A percentile compares a stretch with the other conserved stretches of the same genome.
phyloP scores from a whole-genome alignment of 768 basidiomycete genomes.

The Russula abietina region DNA sequence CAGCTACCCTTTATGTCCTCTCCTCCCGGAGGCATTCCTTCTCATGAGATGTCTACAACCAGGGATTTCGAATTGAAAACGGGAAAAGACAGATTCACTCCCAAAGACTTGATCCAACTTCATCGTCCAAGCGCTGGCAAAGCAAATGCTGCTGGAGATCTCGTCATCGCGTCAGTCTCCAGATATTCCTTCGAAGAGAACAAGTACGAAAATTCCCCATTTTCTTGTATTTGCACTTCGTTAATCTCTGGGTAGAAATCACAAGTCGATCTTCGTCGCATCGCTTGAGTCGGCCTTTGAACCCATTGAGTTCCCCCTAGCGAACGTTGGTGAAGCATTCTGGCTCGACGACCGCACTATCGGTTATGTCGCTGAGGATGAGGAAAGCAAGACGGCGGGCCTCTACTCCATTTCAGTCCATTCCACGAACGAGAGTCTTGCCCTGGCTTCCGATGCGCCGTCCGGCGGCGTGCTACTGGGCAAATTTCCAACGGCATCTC shows the following conservation, averaged over 20 bases:
- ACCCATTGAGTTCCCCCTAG: slow-evolving; percentile 54
- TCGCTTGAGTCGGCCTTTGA: slow-evolving; percentile 47
- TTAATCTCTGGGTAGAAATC: slow-evolving; percentile 43
- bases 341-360: slow-evolving; percentile 73
- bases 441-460: slow-evolving; percentile 31
- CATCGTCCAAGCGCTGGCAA: slow-evolving; percentile 59
- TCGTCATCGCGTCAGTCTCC: slow-evolving; percentile 60
- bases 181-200: slow-evolving; percentile 69
- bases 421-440: slow-evolving; percentile 36
- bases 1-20: slow-evolving; percentile 42
- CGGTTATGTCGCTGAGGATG: slow-evolving; percentile 56
- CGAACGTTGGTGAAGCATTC: slow-evolving; percentile 67
- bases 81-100: slow-evolving; percentile 56
- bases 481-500: slow-evolving; percentile 60
- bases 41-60: slow-evolving; percentile 24
- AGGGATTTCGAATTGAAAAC: slow-evolving; percentile 53
- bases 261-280: slow-evolving; percentile 59
- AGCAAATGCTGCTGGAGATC: slow-evolving; percentile 62
- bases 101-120: slow-evolving; percentile 63
- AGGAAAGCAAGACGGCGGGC: slow-evolving; percentile 44
- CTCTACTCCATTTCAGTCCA: slow-evolving; percentile 56
- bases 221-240: background rate
- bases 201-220: slow-evolving; percentile 41
- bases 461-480: slow-evolving; percentile 44
- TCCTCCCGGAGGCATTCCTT: slow-evolving; percentile 26